These are phyloP conservation scores for Ramichloridium luteum DNA, from an alignment of 2,329 filamentous ascomycete species.

Conservation along the genomic window DNA sequence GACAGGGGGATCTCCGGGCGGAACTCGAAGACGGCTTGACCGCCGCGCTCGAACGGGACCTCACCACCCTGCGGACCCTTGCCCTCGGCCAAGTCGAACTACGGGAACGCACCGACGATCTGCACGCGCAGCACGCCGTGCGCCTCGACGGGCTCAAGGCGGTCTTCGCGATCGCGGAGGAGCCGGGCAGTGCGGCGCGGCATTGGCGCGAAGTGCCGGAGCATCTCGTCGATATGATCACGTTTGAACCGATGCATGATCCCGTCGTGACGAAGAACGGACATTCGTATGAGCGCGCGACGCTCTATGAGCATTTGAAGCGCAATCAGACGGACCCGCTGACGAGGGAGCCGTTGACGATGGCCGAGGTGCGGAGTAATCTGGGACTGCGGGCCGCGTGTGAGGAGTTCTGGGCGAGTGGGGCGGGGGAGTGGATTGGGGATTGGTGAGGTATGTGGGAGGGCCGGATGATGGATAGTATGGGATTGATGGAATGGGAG, in stretches of 20 bases:
- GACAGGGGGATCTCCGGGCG: conserved; percentile 45
- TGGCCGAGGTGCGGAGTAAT: conserved; percentile 66
- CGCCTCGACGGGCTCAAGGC: conserved; percentile 34
- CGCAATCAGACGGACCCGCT: conserved; percentile 66
- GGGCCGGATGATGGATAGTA: too few species aligned
- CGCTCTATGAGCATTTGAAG: conserved; percentile 75
- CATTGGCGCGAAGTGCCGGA: conserved; percentile 52
- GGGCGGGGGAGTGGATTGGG: conserved; percentile 69
- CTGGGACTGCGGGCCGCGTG: conserved; percentile 70
- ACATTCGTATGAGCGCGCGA: conserved; percentile 77
- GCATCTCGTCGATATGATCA: conserved; percentile 57
- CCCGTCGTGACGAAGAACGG: conserved; percentile 63
- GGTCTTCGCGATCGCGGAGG: conserved; percentile 36
- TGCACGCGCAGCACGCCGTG: conserved; percentile 28
- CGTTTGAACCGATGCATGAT: conserved; percentile 24
- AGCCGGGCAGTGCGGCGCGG: conserved; percentile 13
- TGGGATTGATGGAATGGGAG: too few species aligned
- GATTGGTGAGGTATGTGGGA: conserved; percentile 19
- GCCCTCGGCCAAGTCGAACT: conserved; percentile 31
- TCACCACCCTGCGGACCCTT: conserved; percentile 20
- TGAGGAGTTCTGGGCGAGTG: conserved; percentile 70
- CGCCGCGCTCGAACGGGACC: conserved; percentile 33
- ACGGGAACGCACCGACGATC: conserved; percentile 36
- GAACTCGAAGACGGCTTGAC: conserved; percentile 46
- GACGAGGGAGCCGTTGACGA: conserved; percentile 60